Conservation (phyloP, 108 stramenopile species). For the Aureococcus anophagefferens region DNA sequence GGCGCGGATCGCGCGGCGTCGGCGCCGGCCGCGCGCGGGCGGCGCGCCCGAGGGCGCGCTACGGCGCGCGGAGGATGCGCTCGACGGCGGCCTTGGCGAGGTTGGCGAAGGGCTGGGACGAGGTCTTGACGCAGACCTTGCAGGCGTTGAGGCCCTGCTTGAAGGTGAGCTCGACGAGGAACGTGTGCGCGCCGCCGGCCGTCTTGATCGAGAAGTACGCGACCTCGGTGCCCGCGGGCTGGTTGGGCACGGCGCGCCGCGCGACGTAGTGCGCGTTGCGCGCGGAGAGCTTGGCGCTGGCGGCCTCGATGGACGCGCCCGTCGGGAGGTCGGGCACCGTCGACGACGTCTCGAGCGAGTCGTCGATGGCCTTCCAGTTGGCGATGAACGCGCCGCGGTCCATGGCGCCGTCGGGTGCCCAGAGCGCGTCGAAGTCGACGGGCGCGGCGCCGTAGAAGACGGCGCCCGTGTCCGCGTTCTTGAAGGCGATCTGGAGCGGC, state of each 20-base stretch:
- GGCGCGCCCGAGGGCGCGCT: too few species aligned
- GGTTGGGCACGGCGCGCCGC: constrained; percentile 78
- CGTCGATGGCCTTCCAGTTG: constrained; percentile 75
- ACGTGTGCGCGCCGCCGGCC: constrained; percentile 47
- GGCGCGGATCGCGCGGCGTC: too few species aligned
- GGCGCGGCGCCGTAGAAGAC: constrained; percentile 80
- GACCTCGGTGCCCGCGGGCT: constrained; percentile 79
- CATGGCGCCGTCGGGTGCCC: constrained; percentile 60
- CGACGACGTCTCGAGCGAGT: constrained; percentile 68
- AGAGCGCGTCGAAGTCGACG: constrained; percentile 66
- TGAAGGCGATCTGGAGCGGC: constrained; percentile 85
- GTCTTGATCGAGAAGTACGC: constrained; percentile 78
- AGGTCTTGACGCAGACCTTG: constrained; percentile 83
- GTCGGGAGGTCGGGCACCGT: constrained; percentile 62
- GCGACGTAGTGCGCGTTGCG: constrained; percentile 78
- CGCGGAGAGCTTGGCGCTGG: constrained; percentile 61
- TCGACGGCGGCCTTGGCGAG: constrained; percentile 69
- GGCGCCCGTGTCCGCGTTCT: constrained; percentile 71
- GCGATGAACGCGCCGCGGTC: constrained; percentile 67
- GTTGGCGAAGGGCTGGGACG: constrained; percentile 54
- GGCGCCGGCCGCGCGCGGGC: too few species aligned
- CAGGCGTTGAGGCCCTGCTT: constrained; percentile 75
- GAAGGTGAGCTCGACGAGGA: constrained; percentile 84
- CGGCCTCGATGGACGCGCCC: constrained; percentile 59
- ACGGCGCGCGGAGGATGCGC: constrained; percentile 40